A percentile compares a stretch with the other conserved stretches of the same genome.
Evolutionary conservation across 768 basidiomycete genomes (phyloP).

Genomic region (Myochromella boudieri): DNA sequence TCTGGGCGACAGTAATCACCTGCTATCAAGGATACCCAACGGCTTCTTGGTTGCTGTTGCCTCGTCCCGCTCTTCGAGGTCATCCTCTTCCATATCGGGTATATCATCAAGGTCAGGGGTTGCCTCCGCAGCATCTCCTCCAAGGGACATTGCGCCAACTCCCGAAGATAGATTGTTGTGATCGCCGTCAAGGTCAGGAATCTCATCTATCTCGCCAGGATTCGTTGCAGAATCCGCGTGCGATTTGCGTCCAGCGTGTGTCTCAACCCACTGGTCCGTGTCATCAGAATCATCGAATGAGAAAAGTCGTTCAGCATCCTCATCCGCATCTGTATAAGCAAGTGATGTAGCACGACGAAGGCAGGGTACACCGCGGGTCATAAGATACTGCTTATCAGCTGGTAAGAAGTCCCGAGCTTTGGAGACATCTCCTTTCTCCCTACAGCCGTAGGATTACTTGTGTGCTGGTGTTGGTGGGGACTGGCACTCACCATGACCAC

Average conservation of each 20-base stretch:
- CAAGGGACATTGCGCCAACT: slow-evolving; percentile 47
- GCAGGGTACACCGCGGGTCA: slow-evolving; percentile 96
- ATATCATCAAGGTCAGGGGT: slow-evolving; percentile 97
- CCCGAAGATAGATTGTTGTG: slow-evolving; percentile 43
- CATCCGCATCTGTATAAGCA: slow-evolving; percentile 93
- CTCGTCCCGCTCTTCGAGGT: slow-evolving; percentile 84
- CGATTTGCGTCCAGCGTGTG: slow-evolving; percentile 79
- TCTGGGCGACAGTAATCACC: slow-evolving; percentile 36
- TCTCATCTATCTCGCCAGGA: slow-evolving; percentile 74
- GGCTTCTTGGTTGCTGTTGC: slow-evolving; percentile 68
- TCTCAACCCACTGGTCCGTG: slow-evolving; percentile 97
- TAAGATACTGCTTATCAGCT: slow-evolving; percentile 91
- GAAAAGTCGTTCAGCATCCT: slow-evolving; percentile 92
- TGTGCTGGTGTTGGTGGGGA: background rate
- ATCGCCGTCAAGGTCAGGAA: slow-evolving; percentile 77
- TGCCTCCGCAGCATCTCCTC: slow-evolving; percentile 37
- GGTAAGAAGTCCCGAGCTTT: slow-evolving; percentile 94
- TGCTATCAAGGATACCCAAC: slow-evolving; percentile 42
- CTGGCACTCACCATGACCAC: slow-evolving; percentile 81
- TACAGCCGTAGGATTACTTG: slow-evolving; percentile 28
- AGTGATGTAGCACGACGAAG: slow-evolving; percentile 90
- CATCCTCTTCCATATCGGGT: slow-evolving; percentile 98
- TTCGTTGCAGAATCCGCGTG: slow-evolving; percentile 53
- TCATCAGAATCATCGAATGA: slow-evolving; percentile 70
- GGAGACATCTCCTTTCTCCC: slow-evolving; percentile 90